Evolutionary conservation across 257 asterid species (phyloP), one percentile per base, ranked within the genome.

Genomic region (Galeopsis tetrahit): DNA sequence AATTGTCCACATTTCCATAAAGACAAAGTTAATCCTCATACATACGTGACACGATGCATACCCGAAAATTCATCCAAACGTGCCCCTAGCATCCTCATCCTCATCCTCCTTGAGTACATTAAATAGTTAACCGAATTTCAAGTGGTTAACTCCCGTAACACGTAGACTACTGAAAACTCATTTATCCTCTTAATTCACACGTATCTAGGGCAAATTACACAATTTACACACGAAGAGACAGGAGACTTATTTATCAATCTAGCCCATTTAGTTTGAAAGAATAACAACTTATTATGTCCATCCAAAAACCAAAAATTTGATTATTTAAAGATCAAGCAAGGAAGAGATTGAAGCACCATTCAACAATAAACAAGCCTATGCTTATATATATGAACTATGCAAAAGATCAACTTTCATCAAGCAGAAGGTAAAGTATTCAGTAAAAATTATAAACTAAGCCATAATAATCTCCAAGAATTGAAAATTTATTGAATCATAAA

Each of bases 371-470:
- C 13, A 52, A n/a, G 31, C 38, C 40, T 43, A 33, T 34, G 42
- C 42, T 33, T 17, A 49, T 4, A 49, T 38, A 73, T 60, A 70
- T 44, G 3, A 76, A 40, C 36, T 32, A 36, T 10, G 62, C 61
- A 49, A 69, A 51, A 52, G 4, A 56, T 14, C 62, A 38, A 77
- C 42, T 51, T 60, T 35, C 10, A 66, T 55, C 69, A 52, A 32
- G 56, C 33, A 48, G 59, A 48, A 62, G 14, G 64, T 58, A 33
- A 60, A 21, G 40, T 4, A 73, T 9, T 52, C 34, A 66, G 55
- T 13, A 10, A 21, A 72, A 63, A 61, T 2, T 15, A 36, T 11
- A 39, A 32, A 10, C 38, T 5, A 6, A 62, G 3, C 31, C n/a
- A n/a, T n/a, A 14, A 69, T 33, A 17, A 68, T 33, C 7, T 55